Percentiles rank a stretch among this genome's conserved stretches.
phyloP scores from a whole-genome alignment of 208 protist species.

The Balamuthia mandrillaris region DNA sequence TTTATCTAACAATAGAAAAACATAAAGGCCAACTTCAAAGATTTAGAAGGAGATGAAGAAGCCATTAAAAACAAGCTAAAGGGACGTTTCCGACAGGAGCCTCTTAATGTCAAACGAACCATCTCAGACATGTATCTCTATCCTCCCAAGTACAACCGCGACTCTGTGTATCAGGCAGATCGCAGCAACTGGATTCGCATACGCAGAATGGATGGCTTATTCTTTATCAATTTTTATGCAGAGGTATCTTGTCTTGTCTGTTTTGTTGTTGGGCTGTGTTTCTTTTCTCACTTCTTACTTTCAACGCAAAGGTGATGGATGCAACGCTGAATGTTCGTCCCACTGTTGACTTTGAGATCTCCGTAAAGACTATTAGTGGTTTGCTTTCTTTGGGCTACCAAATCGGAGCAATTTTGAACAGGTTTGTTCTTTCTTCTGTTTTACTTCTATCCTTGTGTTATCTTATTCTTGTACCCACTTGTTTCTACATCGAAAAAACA shows the following conservation, averaged over 20 bases:
- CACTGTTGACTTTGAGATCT: slow-evolving; percentile 54
- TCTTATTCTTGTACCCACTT: too few relatives aligned
- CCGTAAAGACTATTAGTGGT: slow-evolving; percentile 47
- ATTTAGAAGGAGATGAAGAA: neutral
- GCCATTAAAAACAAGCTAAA: neutral
- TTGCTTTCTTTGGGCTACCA: slow-evolving; percentile 49
- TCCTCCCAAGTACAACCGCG: slow-evolving; percentile 11
- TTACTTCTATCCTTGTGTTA: too few relatives aligned
- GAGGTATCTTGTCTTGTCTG: too few relatives aligned
- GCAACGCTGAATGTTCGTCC: slow-evolving; percentile 40
- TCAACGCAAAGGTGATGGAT: too few relatives aligned
- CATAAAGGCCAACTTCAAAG: neutral
- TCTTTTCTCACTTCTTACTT: too few relatives aligned
- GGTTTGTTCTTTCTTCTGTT: too few relatives aligned
- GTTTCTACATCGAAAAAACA: too few relatives aligned
- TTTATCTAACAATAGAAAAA: neutral
- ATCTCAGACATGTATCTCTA: slow-evolving; percentile 54
- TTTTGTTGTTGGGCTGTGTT: too few relatives aligned
- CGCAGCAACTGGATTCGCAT: slow-evolving; percentile 55
- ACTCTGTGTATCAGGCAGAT: slow-evolving; percentile 22
- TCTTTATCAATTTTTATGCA: slow-evolving; percentile 49
- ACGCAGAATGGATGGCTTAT: slow-evolving; percentile 46
- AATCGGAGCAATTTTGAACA: slow-evolving; percentile 49
- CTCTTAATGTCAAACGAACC: neutral
- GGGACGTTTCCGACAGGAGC: neutral